A percentile compares a stretch with the other conserved stretches of the same genome.
These are phyloP conservation scores for Capsella rubella DNA, from an alignment of 441 rosid genomes.

Conservation along the genomic window DNA sequence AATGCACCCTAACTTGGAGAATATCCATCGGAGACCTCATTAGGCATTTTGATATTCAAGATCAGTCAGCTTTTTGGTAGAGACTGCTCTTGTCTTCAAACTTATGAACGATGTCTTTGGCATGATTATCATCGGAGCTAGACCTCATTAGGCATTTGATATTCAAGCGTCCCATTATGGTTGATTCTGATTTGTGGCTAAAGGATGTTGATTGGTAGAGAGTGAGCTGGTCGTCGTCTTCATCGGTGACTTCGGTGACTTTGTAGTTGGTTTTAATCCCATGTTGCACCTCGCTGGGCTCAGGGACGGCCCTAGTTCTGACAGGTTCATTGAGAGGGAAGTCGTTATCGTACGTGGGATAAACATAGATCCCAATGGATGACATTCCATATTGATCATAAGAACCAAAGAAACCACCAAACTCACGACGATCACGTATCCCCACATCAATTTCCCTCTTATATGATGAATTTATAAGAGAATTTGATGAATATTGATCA, in stretches of 20 bases:
- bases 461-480: fast-evolving
- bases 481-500: background rate
- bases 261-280: background rate
- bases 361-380: background rate
- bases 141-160: background rate
- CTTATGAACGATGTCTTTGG: background rate
- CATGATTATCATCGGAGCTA: background rate
- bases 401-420: constrained; percentile 5
- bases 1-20: no score
- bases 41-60: background rate
- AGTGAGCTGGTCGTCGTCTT: background rate
- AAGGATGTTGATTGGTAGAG: background rate
- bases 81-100: background rate
- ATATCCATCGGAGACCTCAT: background rate
- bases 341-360: background rate
- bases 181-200: background rate
- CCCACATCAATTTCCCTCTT: background rate
- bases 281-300: no score
- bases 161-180: background rate
- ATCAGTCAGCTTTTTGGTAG: background rate
- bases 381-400: background rate
- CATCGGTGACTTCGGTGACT: background rate
- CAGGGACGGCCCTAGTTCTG: no score
- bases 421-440: background rate
- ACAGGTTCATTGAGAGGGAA: background rate